Evolutionary conservation across 768 basidiomycete genomes (phyloP).

Genomic region (Steccherinum ochraceum): DNA sequence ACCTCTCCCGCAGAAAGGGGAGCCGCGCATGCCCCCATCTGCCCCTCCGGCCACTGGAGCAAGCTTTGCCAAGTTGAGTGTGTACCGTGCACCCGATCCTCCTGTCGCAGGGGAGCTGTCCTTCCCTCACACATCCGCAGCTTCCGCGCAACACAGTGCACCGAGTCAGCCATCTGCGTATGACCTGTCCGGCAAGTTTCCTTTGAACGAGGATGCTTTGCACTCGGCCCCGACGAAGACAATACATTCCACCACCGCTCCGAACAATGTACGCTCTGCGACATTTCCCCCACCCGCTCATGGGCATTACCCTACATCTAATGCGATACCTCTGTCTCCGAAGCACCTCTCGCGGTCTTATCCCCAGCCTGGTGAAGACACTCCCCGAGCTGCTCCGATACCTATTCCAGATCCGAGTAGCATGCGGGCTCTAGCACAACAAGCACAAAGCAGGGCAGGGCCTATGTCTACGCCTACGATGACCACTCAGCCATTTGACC

Average conservation of each 20-base stretch:
- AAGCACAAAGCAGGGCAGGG: neutral
- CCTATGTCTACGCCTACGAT: neutral
- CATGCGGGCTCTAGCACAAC: neutral
- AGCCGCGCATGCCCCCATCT: neutral
- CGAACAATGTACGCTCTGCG: constrained; percentile 1
- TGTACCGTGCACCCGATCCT: constrained; percentile 7
- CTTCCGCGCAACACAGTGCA: neutral
- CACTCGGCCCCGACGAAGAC: constrained; percentile 4
- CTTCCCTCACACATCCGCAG: neutral
- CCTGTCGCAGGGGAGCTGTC: constrained; percentile 6
- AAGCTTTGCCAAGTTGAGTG: constrained; percentile 7
- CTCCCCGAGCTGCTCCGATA: neutral
- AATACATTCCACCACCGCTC: neutral
- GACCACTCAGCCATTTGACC: neutral
- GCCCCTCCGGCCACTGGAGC: neutral
- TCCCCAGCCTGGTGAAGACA: neutral
- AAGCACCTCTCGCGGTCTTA: neutral
- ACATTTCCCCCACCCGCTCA: constrained; percentile 3
- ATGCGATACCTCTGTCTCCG: neutral
- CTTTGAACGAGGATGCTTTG: constrained; percentile 11
- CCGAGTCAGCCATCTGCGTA: constrained; percentile 1
- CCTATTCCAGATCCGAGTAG: neutral
- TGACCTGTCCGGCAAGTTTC: constrained; percentile 8
- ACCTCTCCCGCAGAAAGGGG: neutral
- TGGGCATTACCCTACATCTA: neutral